Evolutionary conservation across 1,284 basidiomycete genomes (phyloP).

Genomic region (Tilletia caries): DNA sequence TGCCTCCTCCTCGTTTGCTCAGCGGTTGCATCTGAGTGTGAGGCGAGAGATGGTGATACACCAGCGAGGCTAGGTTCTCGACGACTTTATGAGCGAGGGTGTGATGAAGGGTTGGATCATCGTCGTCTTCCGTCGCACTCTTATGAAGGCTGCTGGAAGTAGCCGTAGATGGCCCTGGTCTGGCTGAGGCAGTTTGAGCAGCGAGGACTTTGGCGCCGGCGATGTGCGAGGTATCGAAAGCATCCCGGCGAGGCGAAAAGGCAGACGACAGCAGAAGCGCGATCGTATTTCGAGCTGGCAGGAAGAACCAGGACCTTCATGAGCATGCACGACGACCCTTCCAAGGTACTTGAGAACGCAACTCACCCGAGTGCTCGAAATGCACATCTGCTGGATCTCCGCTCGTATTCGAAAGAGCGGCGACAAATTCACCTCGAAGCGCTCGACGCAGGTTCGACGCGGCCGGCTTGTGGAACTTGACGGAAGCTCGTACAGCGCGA

Average conservation of each 20-base stretch:
- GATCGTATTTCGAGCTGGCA: neutral
- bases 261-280: constrained; percentile 12
- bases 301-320: neutral
- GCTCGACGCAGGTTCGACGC: constrained; percentile 32
- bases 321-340: no score
- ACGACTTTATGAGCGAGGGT: constrained; percentile 30
- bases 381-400: neutral
- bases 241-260: constrained; percentile 9
- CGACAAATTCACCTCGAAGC: constrained; percentile 25
- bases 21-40: constrained; percentile 42
- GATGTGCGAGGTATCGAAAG: constrained; percentile 7
- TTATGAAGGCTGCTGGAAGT: constrained; percentile 1
- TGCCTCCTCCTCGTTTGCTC: neutral
- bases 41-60: constrained; percentile 49
- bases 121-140: constrained; percentile 1
- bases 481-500: constrained; percentile 13
- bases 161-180: no score
- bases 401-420: neutral
- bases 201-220: neutral
- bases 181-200: no score
- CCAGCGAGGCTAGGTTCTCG: constrained; percentile 35
- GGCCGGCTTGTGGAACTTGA: constrained; percentile 31
- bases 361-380: neutral
- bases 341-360: neutral
- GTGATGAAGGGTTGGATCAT: neutral